phyloP scores from a whole-genome alignment of 2,329 filamentous ascomycete species.

The Dactylellina drechsleri region DNA sequence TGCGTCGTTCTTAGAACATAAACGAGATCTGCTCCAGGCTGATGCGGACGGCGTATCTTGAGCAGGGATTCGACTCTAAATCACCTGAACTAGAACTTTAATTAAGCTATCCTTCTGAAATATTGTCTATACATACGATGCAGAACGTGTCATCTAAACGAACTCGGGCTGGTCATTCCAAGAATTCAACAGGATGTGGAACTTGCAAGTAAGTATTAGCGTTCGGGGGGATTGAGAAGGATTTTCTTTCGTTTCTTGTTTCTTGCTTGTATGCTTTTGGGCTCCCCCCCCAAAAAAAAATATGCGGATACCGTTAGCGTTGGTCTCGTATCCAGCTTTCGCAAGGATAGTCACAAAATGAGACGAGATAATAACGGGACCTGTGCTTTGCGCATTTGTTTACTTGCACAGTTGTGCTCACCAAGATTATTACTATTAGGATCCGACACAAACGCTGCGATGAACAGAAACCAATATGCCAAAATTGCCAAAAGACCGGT shows the following conservation, averaged over 20 bases:
- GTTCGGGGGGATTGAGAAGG: not conserved
- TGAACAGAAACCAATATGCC: conserved; percentile 1
- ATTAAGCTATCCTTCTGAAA: too few relatives aligned
- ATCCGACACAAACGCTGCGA: conserved; percentile 4
- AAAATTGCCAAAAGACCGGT: not conserved
- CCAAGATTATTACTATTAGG: not conserved
- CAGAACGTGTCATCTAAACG: not conserved
- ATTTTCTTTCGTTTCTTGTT: not conserved
- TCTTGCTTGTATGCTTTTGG: too few relatives aligned
- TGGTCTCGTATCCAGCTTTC: too few relatives aligned
- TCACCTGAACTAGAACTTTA: too few relatives aligned
- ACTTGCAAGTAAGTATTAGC: conserved; percentile 6
- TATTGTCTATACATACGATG: not conserved
- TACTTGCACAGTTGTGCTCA: too few relatives aligned
- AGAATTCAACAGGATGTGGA: not conserved
- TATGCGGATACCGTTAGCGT: too few relatives aligned
- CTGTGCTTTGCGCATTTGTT: too few relatives aligned
- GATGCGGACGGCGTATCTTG: too few relatives aligned
- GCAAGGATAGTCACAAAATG: not conserved
- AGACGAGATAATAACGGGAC: not conserved
- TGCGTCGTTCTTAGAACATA: too few relatives aligned
- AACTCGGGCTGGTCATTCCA: not conserved
- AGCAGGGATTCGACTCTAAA: too few relatives aligned
- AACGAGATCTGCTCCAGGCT: too few relatives aligned
- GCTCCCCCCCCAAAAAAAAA: too few relatives aligned